A percentile compares a stretch with the other conserved stretches of the same genome.
Evolutionary conservation across 306 rosid genomes (phyloP).

Genomic region (Oxytropis ochrocephala): DNA sequence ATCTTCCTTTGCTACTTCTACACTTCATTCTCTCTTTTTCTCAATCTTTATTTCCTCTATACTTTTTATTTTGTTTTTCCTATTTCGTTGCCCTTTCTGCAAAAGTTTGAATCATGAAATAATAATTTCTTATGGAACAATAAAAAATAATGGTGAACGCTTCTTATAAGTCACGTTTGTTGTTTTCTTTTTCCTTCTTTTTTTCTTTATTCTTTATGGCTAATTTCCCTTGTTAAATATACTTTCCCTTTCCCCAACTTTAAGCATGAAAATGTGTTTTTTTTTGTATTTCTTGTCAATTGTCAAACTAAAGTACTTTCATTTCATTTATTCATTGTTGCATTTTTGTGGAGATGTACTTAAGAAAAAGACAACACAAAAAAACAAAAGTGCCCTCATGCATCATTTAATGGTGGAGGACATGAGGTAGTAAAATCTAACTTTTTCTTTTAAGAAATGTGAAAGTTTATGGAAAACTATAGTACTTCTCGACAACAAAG

Average conservation of each 20-base stretch:
- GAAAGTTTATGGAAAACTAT: too few relatives aligned
- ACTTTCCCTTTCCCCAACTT: background rate
- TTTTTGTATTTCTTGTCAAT: background rate
- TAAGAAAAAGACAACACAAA: background rate
- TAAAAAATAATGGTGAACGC: background rate
- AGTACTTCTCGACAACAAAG: too few relatives aligned
- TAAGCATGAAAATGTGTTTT: background rate
- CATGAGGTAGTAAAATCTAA: background rate
- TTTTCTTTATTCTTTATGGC: slow-evolving; percentile 6
- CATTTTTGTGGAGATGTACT: background rate
- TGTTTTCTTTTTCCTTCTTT: background rate
- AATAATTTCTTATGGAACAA: background rate
- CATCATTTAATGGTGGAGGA: background rate
- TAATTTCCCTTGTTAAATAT: background rate
- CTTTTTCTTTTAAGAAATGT: background rate
- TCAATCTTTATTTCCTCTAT: background rate
- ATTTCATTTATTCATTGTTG: background rate
- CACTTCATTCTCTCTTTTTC: background rate
- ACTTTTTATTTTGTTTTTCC: background rate
- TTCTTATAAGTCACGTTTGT: background rate
- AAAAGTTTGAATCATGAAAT: background rate
- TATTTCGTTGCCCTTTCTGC: background rate
- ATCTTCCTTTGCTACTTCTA: background rate
- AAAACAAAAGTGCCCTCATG: background rate
- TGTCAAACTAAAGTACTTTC: background rate